Evolutionary conservation across 2,329 filamentous ascomycete species (phyloP), one percentile per base, ranked within the genome.

Genomic region (Calycina marina): DNA sequence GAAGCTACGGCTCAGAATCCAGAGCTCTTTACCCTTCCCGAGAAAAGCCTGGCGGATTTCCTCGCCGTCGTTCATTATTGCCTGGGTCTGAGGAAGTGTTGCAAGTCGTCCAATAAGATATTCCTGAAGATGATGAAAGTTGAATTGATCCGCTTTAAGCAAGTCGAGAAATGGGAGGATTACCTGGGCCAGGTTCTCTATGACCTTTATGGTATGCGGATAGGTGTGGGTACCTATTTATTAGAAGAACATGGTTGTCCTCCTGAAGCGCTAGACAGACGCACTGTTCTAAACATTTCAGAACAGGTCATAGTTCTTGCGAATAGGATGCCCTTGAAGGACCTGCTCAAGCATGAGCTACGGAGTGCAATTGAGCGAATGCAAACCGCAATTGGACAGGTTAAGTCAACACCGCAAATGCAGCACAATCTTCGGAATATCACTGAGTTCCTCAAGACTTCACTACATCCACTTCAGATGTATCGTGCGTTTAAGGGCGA

Each of bases 311-410:
- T 92, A 49, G 63, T 72, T 20, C 73, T 94, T 36, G 83, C 83
- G 2, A 77, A 77, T 30, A 76, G 80, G 39, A 77, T 94, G 63
- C 77, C 82, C 14, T 80, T 93, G 60, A 93, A 88, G 48, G 90
- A 96, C 43, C 60, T 96, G 12, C 71, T 85, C 11, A 96, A 93
- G 53, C 90, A 85, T 11, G 84, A 96, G 35, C 63, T 98, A 33
- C 92, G 88, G 52, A 72, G 67, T 11, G 84, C 85, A 0, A 90
- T 98, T 37, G 90, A 98, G 37, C 85, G 86, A 44, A 83, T 98
- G 57, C 86, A 96, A 52, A 76, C 83, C 43, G 77, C 82, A 4
- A 77, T 96, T 33, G 84, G 83, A 1, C 69, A 71, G 33, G 72
- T 78, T 16, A 93, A 86, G 53, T 72, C 77, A 9, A 79, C 77